Evolutionary conservation across 345 rosid genomes (phyloP).

Genomic region (Chamaenerion angustifolium): DNA sequence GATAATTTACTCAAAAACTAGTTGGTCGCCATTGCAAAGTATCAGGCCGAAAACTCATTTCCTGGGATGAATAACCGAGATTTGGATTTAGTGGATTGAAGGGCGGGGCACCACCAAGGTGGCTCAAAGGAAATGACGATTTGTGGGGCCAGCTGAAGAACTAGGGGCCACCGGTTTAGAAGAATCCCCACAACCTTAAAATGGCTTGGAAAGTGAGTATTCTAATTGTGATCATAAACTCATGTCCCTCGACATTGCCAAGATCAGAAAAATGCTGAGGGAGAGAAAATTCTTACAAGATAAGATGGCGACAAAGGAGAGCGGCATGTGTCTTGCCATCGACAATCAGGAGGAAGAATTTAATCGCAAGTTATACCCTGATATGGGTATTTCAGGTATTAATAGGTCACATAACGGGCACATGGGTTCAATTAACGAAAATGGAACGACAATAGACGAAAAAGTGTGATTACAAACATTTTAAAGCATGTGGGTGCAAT

Average conservation of each 20-base stretch:
- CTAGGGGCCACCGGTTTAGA: constrained; percentile 50
- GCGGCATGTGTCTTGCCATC: constrained; percentile 64
- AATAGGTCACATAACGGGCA: too few relatives aligned
- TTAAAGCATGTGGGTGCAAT: too few relatives aligned
- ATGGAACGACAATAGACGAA: too few relatives aligned
- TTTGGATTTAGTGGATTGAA: constrained; percentile 23
- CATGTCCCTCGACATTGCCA: constrained; percentile 63
- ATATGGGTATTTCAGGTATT: too few relatives aligned
- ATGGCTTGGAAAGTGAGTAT: constrained; percentile 79
- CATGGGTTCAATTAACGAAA: too few relatives aligned
- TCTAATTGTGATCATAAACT: constrained; percentile 72
- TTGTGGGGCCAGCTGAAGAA: constrained; percentile 72
- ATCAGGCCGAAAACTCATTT: constrained; percentile 34
- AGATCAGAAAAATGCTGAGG: constrained; percentile 63
- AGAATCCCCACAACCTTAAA: constrained; percentile 79
- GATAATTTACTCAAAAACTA: constrained; percentile 73
- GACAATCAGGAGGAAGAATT: constrained; percentile 58
- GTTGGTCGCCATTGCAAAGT: constrained; percentile 63
- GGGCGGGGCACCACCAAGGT: constrained; percentile 78
- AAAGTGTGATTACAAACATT: too few relatives aligned
- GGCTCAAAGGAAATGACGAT: constrained; percentile 65
- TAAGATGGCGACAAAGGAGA: constrained; percentile 85
- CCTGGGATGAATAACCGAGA: constrained; percentile 25
- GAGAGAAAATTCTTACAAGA: constrained; percentile 80
- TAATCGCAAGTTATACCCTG: constrained; percentile 53